phyloP scores from a whole-genome alignment of 106 monocot genomes.

The Triglochin maritima region DNA sequence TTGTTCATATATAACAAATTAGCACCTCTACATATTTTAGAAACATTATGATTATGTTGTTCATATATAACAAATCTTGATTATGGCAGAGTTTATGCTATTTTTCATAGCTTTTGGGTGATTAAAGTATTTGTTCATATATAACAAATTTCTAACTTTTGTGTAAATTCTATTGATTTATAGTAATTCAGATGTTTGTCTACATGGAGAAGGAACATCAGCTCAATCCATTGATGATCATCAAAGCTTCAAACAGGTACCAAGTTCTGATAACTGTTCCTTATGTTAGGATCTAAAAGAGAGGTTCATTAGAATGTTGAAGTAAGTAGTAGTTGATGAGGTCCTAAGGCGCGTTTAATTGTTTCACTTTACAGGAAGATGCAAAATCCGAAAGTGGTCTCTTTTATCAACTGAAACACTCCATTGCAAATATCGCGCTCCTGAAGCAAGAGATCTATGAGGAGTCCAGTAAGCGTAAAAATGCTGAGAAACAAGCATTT shows the following conservation, averaged over 20 bases:
- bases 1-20: too few relatives aligned
- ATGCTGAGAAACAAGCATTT: slow-evolving; percentile 17
- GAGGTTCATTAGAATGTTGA: not conserved
- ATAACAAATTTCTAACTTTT: too few relatives aligned
- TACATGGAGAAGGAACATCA: not conserved
- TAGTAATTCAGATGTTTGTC: not conserved
- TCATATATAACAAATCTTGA: too few relatives aligned
- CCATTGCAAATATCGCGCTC: slow-evolving; percentile 16
- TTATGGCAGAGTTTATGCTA: too few relatives aligned
- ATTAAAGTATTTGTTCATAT: too few relatives aligned
- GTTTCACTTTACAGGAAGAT: slow-evolving; percentile 4
- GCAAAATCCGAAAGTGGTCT: not conserved
- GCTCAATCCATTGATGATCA: not conserved
- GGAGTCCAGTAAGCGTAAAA: slow-evolving; percentile 13
- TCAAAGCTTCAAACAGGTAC: not conserved
- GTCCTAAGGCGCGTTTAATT: not conserved
- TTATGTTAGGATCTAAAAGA: not conserved
- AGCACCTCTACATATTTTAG: too few relatives aligned
- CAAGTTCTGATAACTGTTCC: not conserved
- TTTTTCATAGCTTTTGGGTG: too few relatives aligned
- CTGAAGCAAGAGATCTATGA: slow-evolving; percentile 24
- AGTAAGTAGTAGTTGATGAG: not conserved
- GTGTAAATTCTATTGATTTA: too few relatives aligned
- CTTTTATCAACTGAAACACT: slow-evolving; percentile 10
- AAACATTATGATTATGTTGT: too few relatives aligned